phyloP scores from a whole-genome alignment of 2,329 filamentous ascomycete genomes.

The Sclerotinia trifoliorum region DNA sequence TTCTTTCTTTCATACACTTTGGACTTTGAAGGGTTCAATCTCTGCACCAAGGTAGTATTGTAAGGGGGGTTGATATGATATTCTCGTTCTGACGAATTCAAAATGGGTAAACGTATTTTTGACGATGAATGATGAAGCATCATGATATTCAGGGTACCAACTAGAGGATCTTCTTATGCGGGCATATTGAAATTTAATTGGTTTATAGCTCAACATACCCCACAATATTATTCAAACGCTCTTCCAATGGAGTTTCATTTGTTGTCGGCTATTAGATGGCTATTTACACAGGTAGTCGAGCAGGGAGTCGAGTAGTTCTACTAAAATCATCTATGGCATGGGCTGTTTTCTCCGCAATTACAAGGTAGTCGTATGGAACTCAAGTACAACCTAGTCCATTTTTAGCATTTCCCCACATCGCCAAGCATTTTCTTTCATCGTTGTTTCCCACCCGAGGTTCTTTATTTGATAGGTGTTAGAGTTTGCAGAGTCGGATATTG shows the following conservation, averaged over 20 bases:
- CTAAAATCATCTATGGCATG: not conserved
- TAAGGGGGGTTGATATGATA: not conserved
- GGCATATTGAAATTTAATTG: not conserved
- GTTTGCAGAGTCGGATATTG: no score
- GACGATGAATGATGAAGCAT: not conserved
- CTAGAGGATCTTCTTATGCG: not conserved
- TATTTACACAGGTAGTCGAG: no score
- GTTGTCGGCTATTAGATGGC: not conserved
- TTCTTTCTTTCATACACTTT: not conserved
- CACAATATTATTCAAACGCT: not conserved
- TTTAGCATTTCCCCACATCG: constrained; percentile 5
- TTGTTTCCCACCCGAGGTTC: not conserved
- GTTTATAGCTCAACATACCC: not conserved
- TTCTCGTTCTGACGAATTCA: no score
- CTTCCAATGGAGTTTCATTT: not conserved
- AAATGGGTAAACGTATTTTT: not conserved
- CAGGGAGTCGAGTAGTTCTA: no score
- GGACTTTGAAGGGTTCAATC: not conserved
- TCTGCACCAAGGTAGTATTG: no score
- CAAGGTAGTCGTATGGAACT: not conserved
- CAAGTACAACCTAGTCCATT: not conserved
- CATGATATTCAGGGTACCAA: not conserved
- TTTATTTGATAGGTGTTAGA: no score
- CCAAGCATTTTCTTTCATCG: not conserved
- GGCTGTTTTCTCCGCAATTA: constrained; percentile 13